Evolutionary conservation across 75 land plant species (phyloP).

Genomic region (Selaginella tamariscina): DNA sequence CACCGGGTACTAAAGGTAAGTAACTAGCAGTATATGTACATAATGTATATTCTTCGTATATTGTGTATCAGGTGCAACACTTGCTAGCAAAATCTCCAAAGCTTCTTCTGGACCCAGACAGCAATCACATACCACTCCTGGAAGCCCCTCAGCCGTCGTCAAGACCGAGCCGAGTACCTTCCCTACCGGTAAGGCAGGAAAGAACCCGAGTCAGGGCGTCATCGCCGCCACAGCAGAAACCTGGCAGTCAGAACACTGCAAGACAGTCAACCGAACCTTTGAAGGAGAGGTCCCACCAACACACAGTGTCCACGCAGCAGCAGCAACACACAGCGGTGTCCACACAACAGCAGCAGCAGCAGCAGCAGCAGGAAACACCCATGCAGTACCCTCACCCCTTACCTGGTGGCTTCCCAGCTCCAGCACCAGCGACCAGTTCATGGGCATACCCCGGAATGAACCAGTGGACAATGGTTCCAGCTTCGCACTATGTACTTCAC

Average conservation of each 20-base stretch:
- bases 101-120: not conserved
- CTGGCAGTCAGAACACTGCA: too few species aligned
- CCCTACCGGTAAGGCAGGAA: too few species aligned
- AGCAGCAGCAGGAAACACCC: not conserved
- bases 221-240: too few species aligned
- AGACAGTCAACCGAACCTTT: too few species aligned
- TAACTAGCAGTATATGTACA: not conserved
- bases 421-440: not conserved
- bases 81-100: conserved; percentile 14
- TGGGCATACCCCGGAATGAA: not conserved
- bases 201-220: too few species aligned
- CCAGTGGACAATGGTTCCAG: not conserved
- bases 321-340: not conserved
- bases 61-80: conserved; percentile 16
- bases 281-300: not conserved
- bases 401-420: not conserved
- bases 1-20: conserved; percentile 53
- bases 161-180: too few species aligned
- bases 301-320: not conserved
- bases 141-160: too few species aligned
- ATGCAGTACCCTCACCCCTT: not conserved
- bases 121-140: too few species aligned
- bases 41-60: not conserved
- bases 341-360: not conserved
- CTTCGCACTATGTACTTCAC: not conserved